Evolutionary conservation across 441 rosid species (phyloP).

Genomic region (Erysimum pusillum): DNA sequence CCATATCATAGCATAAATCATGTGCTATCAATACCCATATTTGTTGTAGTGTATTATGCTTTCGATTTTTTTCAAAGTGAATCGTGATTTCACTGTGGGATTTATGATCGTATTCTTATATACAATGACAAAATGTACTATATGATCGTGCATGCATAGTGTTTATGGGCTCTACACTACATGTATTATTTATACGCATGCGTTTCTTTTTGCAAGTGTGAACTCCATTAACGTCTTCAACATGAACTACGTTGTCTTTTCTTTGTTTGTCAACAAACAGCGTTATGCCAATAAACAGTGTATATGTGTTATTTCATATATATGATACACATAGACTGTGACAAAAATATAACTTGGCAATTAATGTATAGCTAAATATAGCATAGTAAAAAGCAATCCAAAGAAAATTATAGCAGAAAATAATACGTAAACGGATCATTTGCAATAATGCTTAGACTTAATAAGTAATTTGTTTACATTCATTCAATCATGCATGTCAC

Average conservation of each 20-base stretch:
- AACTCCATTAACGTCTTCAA: neutral
- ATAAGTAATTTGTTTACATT: neutral
- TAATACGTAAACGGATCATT: neutral
- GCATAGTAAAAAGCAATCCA: too few relatives aligned
- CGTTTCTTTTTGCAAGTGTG: conserved; percentile 4
- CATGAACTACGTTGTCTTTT: neutral
- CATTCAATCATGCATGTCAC: conserved; percentile 11
- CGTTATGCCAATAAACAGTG: neutral
- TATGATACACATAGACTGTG: neutral
- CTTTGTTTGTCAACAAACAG: neutral
- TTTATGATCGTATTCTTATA: neutral
- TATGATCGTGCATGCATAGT: neutral
- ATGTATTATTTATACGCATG: neutral
- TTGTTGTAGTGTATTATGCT: neutral
- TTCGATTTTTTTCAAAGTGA: neutral
- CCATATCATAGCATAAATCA: too few relatives aligned
- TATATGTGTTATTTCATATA: neutral
- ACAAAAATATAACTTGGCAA: neutral
- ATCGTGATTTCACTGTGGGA: neutral
- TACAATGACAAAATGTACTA: neutral
- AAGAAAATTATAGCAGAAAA: neutral
- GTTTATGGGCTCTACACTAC: neutral
- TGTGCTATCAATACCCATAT: too few relatives aligned
- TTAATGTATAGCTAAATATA: neutral
- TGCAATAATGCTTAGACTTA: neutral